Evolutionary conservation across 495 filamentous ascomycete species (phyloP).

Genomic region (Aspergillus sparsus): DNA sequence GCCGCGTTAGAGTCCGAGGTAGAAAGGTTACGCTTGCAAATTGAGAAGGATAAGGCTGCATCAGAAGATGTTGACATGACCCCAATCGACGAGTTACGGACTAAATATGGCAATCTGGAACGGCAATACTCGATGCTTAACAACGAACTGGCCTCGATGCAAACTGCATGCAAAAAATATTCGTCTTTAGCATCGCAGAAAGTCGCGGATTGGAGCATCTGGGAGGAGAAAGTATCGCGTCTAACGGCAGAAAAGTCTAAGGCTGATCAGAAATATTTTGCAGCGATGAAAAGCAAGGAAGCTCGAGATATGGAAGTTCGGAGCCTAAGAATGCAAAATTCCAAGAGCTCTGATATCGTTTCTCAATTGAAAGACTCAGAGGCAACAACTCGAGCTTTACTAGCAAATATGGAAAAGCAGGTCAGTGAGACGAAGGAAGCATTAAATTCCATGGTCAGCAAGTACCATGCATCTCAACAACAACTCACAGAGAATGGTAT

Average conservation of each 20-base stretch:
- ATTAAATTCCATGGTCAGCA: slow-evolving; percentile 62
- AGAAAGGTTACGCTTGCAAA: slow-evolving; percentile 62
- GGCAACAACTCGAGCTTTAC: slow-evolving; percentile 53
- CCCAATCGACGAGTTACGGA: slow-evolving; percentile 66
- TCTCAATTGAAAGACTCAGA: slow-evolving; percentile 90
- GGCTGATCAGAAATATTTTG: slow-evolving; percentile 97
- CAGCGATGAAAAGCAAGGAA: slow-evolving; percentile 90
- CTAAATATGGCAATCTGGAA: slow-evolving; percentile 70
- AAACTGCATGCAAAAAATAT: slow-evolving; percentile 82
- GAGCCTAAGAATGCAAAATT: slow-evolving; percentile 74
- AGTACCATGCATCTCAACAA: slow-evolving; percentile 72
- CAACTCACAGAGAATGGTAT: slow-evolving; percentile 66
- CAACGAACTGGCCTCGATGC: slow-evolving; percentile 82
- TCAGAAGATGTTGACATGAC: slow-evolving; percentile 45
- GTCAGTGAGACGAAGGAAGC: slow-evolving; percentile 75
- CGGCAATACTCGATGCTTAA: slow-evolving; percentile 80
- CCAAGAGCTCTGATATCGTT: slow-evolving; percentile 90
- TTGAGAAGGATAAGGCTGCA: slow-evolving; percentile 47
- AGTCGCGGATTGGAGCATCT: slow-evolving; percentile 67
- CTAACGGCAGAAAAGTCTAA: slow-evolving; percentile 87
- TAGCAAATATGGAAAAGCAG: slow-evolving; percentile 90
- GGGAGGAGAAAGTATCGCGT: slow-evolving; percentile 77
- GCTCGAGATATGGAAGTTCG: slow-evolving; percentile 74
- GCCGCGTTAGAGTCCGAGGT: slow-evolving; percentile 77
- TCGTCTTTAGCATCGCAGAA: slow-evolving; percentile 82